Evolutionary conservation across 2,329 filamentous ascomycete species (phyloP), one percentile per base, ranked within the genome.

Genomic region (Aspergillus sp.): DNA sequence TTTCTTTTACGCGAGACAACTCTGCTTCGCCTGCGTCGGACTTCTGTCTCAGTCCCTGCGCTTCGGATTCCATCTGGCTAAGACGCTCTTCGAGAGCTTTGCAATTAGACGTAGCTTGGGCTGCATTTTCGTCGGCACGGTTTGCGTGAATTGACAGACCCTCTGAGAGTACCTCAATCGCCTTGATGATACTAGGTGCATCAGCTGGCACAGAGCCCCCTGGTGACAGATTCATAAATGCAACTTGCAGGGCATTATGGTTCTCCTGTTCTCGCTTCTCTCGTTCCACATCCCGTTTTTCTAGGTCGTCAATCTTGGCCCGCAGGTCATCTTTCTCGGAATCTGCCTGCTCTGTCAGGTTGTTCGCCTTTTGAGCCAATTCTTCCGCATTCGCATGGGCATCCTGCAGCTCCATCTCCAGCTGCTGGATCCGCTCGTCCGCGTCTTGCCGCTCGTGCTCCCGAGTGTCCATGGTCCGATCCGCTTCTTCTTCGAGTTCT

Each of bases 401-500:
- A 43, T 76, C 78, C 46, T 87, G 80, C 10, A 94, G 69, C 56
- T 95, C 86, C 10, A 78, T 73, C 57, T 89, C 80, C 1, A 95
- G 75, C 6, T 75, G 73, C 41, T 80, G 80, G 30, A 89, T 73
- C 48, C 77, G 82, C 41, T 85, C 80, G 52, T 91, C 84, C 40
- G 83, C 77, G 2, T 78, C 77, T 3, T 79, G 80, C 59, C 83
- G 86, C 58, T 93, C 86, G 55, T 94, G 84, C 55, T 96, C 88
- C 39, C 87, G 80, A 36, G 86, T 89, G 57, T 88, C 88, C 38
- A 88, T 77, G 46, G 91, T 80, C 49, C 88, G 79, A 57, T 96
- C 90, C 44, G 97, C 80, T 61, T 95, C 90, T 58, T 96, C 90
- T 67, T 98, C 93, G 4, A 86, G 78, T 56, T 97, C 88, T 61